phyloP scores from a whole-genome alignment of 2,329 filamentous ascomycete genomes.

The Arachnopeziza araneosa region DNA sequence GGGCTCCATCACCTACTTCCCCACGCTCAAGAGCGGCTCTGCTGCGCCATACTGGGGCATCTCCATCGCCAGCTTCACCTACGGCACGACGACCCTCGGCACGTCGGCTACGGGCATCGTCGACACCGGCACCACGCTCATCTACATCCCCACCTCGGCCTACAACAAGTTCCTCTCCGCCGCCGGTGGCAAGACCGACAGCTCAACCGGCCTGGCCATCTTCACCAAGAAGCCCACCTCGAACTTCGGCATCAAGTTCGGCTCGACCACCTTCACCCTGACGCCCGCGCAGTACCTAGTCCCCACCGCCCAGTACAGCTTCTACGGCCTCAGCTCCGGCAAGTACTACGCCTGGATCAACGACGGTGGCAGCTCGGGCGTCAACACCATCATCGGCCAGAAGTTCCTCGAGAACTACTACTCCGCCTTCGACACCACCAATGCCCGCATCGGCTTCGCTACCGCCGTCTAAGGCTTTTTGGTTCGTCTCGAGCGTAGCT shows the following conservation, averaged over 20 bases:
- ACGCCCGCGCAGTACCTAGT: slow-evolving; percentile 27
- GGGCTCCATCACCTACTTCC: slow-evolving; percentile 62
- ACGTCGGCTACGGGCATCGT: slow-evolving; percentile 58
- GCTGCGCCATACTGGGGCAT: slow-evolving; percentile 65
- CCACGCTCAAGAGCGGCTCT: slow-evolving; percentile 37
- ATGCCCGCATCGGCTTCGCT: slow-evolving; percentile 22
- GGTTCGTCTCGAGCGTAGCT: too few relatives aligned
- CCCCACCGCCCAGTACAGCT: slow-evolving; percentile 23
- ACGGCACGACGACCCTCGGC: slow-evolving; percentile 45
- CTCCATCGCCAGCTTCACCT: slow-evolving; percentile 51
- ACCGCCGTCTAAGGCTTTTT: slow-evolving; percentile 16
- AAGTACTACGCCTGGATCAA: slow-evolving; percentile 30
- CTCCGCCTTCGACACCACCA: slow-evolving; percentile 25
- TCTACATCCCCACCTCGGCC: slow-evolving; percentile 54
- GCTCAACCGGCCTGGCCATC: too few relatives aligned
- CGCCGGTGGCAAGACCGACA: too few relatives aligned
- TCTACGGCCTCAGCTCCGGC: slow-evolving; percentile 20
- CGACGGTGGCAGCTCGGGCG: slow-evolving; percentile 24
- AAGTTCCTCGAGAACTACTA: slow-evolving; percentile 31
- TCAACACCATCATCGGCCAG: slow-evolving; percentile 28
- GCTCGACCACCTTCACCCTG: slow-evolving; percentile 4
- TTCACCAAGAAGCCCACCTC: too few relatives aligned
- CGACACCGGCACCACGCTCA: slow-evolving; percentile 75
- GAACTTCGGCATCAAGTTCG: too few relatives aligned
- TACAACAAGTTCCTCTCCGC: slow-evolving; percentile 28